A percentile compares a stretch with the other conserved stretches of the same genome.
Conservation (phyloP, 495 filamentous ascomycete genomes). For the Patellaria atrata region DNA sequence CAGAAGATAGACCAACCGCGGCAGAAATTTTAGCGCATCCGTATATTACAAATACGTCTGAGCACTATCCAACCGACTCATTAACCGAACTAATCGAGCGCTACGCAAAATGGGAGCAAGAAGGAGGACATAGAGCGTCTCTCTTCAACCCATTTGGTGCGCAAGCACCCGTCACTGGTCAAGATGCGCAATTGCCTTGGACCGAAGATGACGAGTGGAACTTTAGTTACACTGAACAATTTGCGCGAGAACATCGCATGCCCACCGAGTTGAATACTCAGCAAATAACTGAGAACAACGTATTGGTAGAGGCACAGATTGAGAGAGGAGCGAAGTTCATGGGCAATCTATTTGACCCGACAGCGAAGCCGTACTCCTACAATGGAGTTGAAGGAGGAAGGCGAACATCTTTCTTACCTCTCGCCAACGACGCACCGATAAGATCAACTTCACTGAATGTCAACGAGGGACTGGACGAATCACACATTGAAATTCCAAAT, state of each 20-base stretch:
- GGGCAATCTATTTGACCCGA: neutral
- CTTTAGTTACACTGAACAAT: slow-evolving; percentile 76
- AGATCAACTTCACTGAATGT: too few relatives aligned
- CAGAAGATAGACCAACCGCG: slow-evolving; percentile 56
- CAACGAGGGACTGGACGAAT: too few relatives aligned
- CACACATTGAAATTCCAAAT: too few relatives aligned
- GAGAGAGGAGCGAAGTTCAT: neutral
- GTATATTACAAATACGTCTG: slow-evolving; percentile 48
- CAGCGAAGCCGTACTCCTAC: too few relatives aligned
- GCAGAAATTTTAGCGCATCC: slow-evolving; percentile 49
- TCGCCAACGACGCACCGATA: too few relatives aligned
- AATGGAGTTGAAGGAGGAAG: too few relatives aligned
- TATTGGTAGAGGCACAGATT: too few relatives aligned
- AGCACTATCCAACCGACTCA: slow-evolving; percentile 48
- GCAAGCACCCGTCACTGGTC: slow-evolving; percentile 47
- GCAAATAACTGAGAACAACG: too few relatives aligned
- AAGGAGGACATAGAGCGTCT: slow-evolving; percentile 70
- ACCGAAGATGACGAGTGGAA: slow-evolving; percentile 72
- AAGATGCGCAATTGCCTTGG: slow-evolving; percentile 27
- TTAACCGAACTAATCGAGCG: slow-evolving; percentile 58
- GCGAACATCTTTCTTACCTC: too few relatives aligned
- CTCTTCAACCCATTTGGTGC: slow-evolving; percentile 68
- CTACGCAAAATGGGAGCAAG: slow-evolving; percentile 74
- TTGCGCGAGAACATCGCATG: too few relatives aligned
- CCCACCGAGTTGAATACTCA: too few relatives aligned